Conservation (phyloP, 352 stramenopile species). For the Phytophthora tubulina region DNA sequence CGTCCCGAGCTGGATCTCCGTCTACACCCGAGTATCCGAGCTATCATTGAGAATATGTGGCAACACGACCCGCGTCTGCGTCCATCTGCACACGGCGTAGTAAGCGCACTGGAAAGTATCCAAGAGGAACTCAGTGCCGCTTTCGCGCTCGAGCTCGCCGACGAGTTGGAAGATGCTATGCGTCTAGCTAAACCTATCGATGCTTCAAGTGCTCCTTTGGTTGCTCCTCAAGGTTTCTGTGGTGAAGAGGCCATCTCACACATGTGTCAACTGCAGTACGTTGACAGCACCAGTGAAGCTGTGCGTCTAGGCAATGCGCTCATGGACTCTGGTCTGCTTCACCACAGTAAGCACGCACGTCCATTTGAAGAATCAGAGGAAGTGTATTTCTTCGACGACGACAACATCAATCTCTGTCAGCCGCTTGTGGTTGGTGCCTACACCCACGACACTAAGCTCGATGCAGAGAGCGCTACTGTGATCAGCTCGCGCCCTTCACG, state of each 20-base stretch:
- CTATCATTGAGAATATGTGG: slow-evolving; percentile 60
- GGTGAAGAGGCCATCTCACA: slow-evolving; percentile 49
- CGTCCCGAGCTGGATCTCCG: slow-evolving; percentile 52
- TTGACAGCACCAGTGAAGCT: slow-evolving; percentile 51
- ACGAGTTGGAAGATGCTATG: slow-evolving; percentile 54
- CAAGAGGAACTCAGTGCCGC: slow-evolving; percentile 55
- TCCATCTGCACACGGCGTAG: slow-evolving; percentile 57
- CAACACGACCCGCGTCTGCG: slow-evolving; percentile 48
- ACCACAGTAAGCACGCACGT: slow-evolving; percentile 59
- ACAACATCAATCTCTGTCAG: slow-evolving; percentile 63
- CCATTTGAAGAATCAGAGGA: slow-evolving; percentile 52
- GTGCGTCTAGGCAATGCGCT: slow-evolving; percentile 70
- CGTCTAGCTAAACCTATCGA: slow-evolving; percentile 44
- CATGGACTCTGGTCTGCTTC: slow-evolving; percentile 67
- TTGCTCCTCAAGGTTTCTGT: slow-evolving; percentile 47
- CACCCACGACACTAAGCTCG: slow-evolving; percentile 14
- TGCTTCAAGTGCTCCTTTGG: slow-evolving; percentile 33
- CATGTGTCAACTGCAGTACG: slow-evolving; percentile 57
- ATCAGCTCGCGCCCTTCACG: slow-evolving; percentile 34
- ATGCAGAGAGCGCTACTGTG: slow-evolving; percentile 31
- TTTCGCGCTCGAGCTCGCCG: slow-evolving; percentile 53
- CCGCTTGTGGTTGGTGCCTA: slow-evolving; percentile 47
- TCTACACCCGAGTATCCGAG: slow-evolving; percentile 47
- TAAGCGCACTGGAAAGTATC: slow-evolving; percentile 52
- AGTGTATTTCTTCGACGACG: slow-evolving; percentile 63